Evolutionary conservation across 139 green algal species (phyloP), one percentile per base, ranked within the genome.

Genomic region (Chlorella sp.): DNA sequence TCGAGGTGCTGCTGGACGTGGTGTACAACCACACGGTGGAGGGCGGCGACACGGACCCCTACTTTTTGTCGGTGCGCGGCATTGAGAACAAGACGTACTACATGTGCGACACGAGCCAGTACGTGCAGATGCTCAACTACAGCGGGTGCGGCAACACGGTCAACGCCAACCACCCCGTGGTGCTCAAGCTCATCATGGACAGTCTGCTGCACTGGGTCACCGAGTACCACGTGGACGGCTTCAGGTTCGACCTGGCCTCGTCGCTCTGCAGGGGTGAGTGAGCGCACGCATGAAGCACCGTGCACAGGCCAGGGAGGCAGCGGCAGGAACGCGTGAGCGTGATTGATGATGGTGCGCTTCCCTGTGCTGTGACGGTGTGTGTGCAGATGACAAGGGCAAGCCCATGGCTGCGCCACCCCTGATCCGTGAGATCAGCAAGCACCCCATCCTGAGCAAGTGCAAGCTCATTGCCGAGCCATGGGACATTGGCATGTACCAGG

Each of bases 21-120:
- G 93, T 97, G 63, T 97, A 96, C 89, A 97, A 97, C 80, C 93
- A 97, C 87, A 97, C 93, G 0, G 88, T 75, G 0, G 93, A 97
- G 80, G 87, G 83, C 73, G 87, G 79, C 62, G 92, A 97, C 79
- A 71, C 89, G 50, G 86, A 93, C 70, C 87, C 90, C 0, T 96
- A 95, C 83, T 31, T 81, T 10, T 55, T 85, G 23, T 88, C 76
- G 31, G 91, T 88, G 75, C 76, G 83, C 29, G 92, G 92, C 73
- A 91, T 97, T 59, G 92, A 96, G 75, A 85, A 85, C 67, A 67
- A 55, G 4, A 83, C 82, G 0, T 96, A 95, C 84, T 97, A 93
- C 83, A 92, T 94, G 87, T 75, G 85, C 23, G 86, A 95, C 77
- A 80, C 82, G 0, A 35, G 50, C 1, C 61, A 85, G 27, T 70